Conservation (phyloP, 2,329 filamentous ascomycete genomes). For the Phaeoacremonium minimum region DNA sequence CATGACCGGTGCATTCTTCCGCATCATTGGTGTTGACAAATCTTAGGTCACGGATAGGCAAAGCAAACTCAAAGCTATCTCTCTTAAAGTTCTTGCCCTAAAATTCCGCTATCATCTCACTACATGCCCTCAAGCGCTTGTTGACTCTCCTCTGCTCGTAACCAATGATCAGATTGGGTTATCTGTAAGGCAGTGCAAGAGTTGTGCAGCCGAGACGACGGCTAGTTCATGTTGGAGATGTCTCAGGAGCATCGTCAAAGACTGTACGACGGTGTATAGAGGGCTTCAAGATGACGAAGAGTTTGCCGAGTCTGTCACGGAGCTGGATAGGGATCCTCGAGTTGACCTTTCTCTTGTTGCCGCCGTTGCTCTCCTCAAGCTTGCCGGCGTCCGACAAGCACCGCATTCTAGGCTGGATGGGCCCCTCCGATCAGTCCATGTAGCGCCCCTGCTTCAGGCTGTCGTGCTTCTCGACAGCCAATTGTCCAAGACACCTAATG, state of each 20-base stretch:
- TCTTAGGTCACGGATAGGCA: no score
- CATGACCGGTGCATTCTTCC: no score
- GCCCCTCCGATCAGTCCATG: slow-evolving; percentile 16
- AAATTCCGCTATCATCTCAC: slow-evolving; percentile 41
- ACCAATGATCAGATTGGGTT: no score
- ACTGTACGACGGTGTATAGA: no score
- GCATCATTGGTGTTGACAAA: no score
- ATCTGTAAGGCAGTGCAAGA: no score
- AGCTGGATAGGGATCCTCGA: slow-evolving; percentile 23
- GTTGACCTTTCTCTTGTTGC: slow-evolving; percentile 25
- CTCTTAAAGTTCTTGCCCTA: slow-evolving; percentile 27
- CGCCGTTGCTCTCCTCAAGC: slow-evolving; percentile 21
- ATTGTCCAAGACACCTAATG: slow-evolving; percentile 36
- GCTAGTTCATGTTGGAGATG: slow-evolving; percentile 11
- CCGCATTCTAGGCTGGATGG: slow-evolving; percentile 6
- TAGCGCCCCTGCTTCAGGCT: slow-evolving; percentile 38
- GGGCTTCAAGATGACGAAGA: slow-evolving; percentile 15
- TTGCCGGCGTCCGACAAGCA: slow-evolving; percentile 16
- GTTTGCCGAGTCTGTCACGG: slow-evolving; percentile 10
- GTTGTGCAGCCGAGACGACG: slow-evolving; percentile 9
- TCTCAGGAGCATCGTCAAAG: slow-evolving; percentile 13
- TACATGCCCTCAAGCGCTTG: slow-evolving; percentile 33
- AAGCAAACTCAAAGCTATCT: slow-evolving; percentile 1
- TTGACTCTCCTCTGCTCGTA: no score
- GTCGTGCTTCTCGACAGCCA: slow-evolving; percentile 45